Conservation (phyloP, 176 grass and related monocot genomes). For the Saccharum spontaneum region DNA sequence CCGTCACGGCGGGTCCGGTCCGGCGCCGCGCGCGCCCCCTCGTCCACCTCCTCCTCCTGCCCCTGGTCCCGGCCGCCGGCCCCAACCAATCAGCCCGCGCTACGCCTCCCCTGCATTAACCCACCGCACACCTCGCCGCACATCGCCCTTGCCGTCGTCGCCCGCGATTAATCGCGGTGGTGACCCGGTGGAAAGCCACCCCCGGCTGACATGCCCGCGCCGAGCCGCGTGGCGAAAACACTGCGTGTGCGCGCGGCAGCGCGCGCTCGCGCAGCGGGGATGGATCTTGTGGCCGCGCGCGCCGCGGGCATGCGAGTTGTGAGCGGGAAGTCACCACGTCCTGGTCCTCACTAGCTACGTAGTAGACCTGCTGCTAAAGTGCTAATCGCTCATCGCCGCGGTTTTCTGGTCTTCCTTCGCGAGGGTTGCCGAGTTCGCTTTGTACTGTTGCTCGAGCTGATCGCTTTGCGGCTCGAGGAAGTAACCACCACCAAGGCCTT, state of each 20-base stretch:
- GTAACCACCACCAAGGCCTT: not conserved
- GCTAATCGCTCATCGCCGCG: not conserved
- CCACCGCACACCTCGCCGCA: too few species aligned
- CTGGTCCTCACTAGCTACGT: not conserved
- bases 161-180: constrained; percentile 36
- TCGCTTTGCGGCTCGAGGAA: not conserved
- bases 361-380: not conserved
- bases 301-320: not conserved
- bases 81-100: not conserved
- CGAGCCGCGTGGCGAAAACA: not conserved
- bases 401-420: not conserved
- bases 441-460: not conserved
- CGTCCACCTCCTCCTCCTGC: not conserved
- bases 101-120: constrained; percentile 5
- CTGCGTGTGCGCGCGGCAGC: not conserved
- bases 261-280: too few species aligned
- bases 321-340: too few species aligned
- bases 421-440: not conserved
- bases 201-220: not conserved
- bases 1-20: constrained; percentile 20
- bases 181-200: constrained; percentile 32
- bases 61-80: constrained; percentile 11
- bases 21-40: constrained; percentile 1
- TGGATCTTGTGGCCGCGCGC: not conserved
- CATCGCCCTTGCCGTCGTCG: not conserved